A percentile compares a stretch with the other conserved stretches of the same genome.
These are phyloP conservation scores for Tetrahymena thermophila DNA, from an alignment of 73 alveolate species.

Conservation along the genomic window DNA sequence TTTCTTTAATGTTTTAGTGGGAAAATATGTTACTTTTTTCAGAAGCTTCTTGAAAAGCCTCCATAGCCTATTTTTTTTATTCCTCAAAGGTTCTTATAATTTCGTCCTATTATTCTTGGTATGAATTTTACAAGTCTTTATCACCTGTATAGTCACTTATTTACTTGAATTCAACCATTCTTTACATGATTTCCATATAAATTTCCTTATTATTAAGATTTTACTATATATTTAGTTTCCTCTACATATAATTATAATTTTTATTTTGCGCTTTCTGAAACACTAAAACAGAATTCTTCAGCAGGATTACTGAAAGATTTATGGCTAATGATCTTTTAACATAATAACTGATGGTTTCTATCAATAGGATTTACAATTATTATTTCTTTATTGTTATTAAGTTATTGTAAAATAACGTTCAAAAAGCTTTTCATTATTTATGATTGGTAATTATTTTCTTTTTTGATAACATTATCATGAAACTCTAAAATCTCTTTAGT, in stretches of 20 bases:
- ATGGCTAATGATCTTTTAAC: no score
- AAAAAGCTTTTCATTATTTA: not conserved
- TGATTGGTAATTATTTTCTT: no score
- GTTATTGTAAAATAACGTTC: not conserved
- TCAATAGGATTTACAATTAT: not conserved
- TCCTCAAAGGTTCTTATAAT: not conserved
- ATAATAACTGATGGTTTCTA: no score
- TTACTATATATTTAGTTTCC: no score
- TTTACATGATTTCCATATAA: not conserved
- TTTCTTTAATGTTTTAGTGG: not conserved
- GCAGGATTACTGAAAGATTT: not conserved
- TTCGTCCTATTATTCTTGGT: not conserved
- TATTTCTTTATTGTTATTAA: no score
- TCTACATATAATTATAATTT: not conserved
- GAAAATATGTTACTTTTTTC: not conserved
- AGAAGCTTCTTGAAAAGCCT: not conserved
- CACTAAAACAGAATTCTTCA: not conserved
- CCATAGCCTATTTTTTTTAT: not conserved
- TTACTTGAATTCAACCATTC: not conserved
- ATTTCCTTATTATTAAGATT: no score
- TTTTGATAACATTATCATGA: not conserved
- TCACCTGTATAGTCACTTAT: not conserved
- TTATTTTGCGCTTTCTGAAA: not conserved
- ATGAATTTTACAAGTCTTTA: not conserved
- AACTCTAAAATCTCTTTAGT: not conserved